Percentiles rank a stretch among this genome's conserved stretches.
Evolutionary conservation across 1,284 basidiomycete genomes (phyloP).

Genomic region (Puccinia triticina): DNA sequence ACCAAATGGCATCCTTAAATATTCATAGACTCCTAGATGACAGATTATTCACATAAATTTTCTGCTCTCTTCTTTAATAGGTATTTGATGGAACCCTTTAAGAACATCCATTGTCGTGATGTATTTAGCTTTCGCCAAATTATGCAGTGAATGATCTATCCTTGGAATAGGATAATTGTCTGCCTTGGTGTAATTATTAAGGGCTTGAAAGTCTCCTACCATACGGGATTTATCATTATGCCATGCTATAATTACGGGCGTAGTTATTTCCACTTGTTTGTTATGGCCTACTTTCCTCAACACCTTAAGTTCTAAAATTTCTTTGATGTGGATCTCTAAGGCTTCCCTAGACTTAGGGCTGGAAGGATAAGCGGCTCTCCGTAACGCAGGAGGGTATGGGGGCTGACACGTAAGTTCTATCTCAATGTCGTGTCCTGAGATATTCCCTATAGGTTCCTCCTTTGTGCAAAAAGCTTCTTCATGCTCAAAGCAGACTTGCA

Average conservation of each 20-base stretch:
- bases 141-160: conserved; percentile 23
- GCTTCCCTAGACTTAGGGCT: conserved; percentile 16
- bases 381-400: background rate
- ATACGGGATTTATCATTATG: conserved; percentile 18
- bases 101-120: conserved; percentile 16
- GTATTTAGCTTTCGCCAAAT: conserved; percentile 4
- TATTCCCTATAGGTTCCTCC: background rate
- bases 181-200: conserved; percentile 1
- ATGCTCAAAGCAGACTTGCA: no score
- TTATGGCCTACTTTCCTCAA: conserved; percentile 8
- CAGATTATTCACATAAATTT: background rate
- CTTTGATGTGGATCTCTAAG: conserved; percentile 12
- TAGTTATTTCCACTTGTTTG: conserved; percentile 17
- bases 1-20: background rate
- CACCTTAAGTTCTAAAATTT: background rate
- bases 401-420: background rate
- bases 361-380: conserved; percentile 7
- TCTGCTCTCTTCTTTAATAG: background rate
- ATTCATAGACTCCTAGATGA: background rate
- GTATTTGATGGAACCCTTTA: conserved; percentile 17
- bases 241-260: conserved; percentile 10
- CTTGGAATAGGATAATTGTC: conserved; percentile 12
- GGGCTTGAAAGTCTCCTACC: conserved; percentile 10
- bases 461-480: conserved; percentile 10
- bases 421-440: conserved; percentile 13